Conservation (phyloP, 129 eudicot species). For the Lactuca sativa region DNA sequence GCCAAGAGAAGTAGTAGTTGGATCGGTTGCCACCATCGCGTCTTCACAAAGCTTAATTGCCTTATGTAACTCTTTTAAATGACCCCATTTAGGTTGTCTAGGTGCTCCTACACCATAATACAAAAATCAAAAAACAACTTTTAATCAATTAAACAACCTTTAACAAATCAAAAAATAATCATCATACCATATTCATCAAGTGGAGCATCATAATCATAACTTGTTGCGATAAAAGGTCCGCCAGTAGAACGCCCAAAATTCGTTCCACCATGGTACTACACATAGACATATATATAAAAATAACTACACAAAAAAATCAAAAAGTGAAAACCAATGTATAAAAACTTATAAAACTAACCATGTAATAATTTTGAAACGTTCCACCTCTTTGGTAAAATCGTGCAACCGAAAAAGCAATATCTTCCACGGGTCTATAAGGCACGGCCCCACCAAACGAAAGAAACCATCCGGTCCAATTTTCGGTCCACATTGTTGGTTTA, state of each 20-base stretch:
- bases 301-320: not conserved
- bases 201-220: slow-evolving; percentile 98
- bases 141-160: not conserved
- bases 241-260: slow-evolving; percentile 86
- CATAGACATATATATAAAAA: slow-evolving; percentile 10
- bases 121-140: not conserved
- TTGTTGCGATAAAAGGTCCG: slow-evolving; percentile 86
- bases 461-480: slow-evolving; percentile 99
- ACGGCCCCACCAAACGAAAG: slow-evolving; percentile 65
- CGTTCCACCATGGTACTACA: slow-evolving; percentile 97
- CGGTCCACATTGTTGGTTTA: slow-evolving; percentile 96
- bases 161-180: slow-evolving; percentile 12
- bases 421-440: slow-evolving; percentile 84
- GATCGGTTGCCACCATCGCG: slow-evolving; percentile 83
- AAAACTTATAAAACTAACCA: slow-evolving; percentile 43
- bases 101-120: slow-evolving; percentile 58
- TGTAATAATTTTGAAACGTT: slow-evolving; percentile 89
- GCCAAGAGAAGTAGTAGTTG: slow-evolving; percentile 68
- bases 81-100: slow-evolving; percentile 96
- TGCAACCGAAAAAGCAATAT: slow-evolving; percentile 78
- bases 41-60: slow-evolving; percentile 96
- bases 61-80: slow-evolving; percentile 78
- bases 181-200: slow-evolving; percentile 93
- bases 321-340: not conserved
- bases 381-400: slow-evolving; percentile 95